Evolutionary conservation across 2,329 filamentous ascomycete species (phyloP), one percentile per base, ranked within the genome.

Genomic region (Cucurbitaria berberidis): DNA sequence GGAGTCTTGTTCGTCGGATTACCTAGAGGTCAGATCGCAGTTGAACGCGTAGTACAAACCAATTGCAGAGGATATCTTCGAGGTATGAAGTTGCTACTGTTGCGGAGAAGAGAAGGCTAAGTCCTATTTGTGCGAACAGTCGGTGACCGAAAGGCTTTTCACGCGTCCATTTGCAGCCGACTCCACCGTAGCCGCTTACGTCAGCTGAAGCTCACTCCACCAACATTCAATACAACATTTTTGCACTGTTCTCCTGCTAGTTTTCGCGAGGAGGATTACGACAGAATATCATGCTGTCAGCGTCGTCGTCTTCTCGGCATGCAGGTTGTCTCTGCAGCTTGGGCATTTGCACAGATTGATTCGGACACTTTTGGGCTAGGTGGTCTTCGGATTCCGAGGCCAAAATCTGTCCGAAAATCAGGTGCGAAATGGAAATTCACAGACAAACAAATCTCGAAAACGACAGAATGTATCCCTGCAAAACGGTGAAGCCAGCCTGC

Each of bases 31-130:
- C 45, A 54, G 40, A 42, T 30, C 22, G 19, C n/a, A 40, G 36
- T 57, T 32, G 48, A 26, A 55, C n/a, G 30, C 41, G 36, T 21
- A 38, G 48, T 52, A 55, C 45, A 55, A 51, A 58, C 51, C 45
- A 38, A 49, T 47, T 30, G 19, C 15, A 54, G 26, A 18, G n/a
- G 36, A 15, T 24, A n/a, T 24, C 19, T 22, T 39, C 19, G 21
- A 24, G 21, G 15, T 22, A 26, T 9, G 36, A 39, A 11, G 5
- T 21, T 44, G 41, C 41, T 15, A 16, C 27, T 15, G n/a, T 38
- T 39, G 45, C 21, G 26, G 29, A 43, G 19, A 21, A 48, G 40
- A n/a, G 21, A 34, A 41, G 42, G 26, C 19, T 46, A 44, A 45
- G 32, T 30, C 18, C 51, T 57, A 41, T 47, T 48, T 45, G 43